Percentiles rank a stretch among this genome's conserved stretches.
phyloP scores from a whole-genome alignment of 176 grass and related monocot genomes.

The Alopecurus myosuroides region DNA sequence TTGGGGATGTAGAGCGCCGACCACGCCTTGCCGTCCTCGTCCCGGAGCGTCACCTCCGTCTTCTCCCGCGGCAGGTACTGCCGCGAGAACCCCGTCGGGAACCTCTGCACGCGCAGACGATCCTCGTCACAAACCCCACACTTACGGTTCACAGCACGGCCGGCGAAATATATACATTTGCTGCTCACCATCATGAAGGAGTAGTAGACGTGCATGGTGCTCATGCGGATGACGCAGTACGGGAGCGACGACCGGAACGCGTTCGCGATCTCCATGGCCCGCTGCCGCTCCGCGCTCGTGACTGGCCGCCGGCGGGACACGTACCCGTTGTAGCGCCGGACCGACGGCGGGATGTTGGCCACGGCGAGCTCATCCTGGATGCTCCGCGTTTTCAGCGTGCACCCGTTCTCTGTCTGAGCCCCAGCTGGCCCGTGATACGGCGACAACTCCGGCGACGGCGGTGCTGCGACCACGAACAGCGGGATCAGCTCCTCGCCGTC shows the following conservation, averaged over 20 bases:
- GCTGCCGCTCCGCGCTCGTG: slow-evolving; percentile 50
- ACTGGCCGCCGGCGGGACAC: slow-evolving; percentile 44
- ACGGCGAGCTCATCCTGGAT: slow-evolving; percentile 29
- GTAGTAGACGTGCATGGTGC: slow-evolving; percentile 61
- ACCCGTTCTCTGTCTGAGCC: not conserved
- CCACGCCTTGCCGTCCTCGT: slow-evolving; percentile 53
- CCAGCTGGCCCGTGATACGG: not conserved
- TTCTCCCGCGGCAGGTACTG: slow-evolving; percentile 52
- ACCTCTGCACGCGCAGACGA: slow-evolving; percentile 44
- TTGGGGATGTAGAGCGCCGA: slow-evolving; percentile 52
- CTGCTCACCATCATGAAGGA: slow-evolving; percentile 48
- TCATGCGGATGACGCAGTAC: slow-evolving; percentile 70
- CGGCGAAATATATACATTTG: not conserved
- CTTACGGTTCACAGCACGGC: no score
- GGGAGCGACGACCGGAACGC: slow-evolving; percentile 72
- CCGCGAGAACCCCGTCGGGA: slow-evolving; percentile 67
- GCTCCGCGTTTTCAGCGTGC: slow-evolving; percentile 24
- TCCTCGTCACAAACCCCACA: no score
- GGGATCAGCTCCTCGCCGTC: slow-evolving; percentile 22
- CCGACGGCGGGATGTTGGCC: slow-evolving; percentile 5
- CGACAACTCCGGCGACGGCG: not conserved
- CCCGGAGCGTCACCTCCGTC: slow-evolving; percentile 50
- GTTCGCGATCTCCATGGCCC: slow-evolving; percentile 49
- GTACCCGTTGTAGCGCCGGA: slow-evolving; percentile 37
- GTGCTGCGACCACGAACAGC: not conserved